These are phyloP conservation scores for Gracilariopsis chorda DNA, from an alignment of 23 red algal species.

Conservation along the genomic window DNA sequence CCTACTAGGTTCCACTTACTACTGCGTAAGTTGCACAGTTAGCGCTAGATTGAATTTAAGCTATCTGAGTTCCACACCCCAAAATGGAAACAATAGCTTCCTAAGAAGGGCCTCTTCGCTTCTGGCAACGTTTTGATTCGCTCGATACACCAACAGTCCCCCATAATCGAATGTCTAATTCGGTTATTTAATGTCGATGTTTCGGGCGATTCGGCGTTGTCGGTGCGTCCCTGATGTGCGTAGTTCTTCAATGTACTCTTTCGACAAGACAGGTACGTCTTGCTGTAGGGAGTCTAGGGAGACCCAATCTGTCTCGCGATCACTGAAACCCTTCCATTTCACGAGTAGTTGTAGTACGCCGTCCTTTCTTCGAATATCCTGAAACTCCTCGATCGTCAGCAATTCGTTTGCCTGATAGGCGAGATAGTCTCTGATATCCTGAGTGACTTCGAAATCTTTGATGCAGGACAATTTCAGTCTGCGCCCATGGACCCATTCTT, in stretches of 20 bases:
- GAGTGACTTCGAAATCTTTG: neutral
- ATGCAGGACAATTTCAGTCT: neutral
- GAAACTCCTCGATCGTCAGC: neutral
- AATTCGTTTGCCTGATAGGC: neutral
- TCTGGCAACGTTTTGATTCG: too few relatives aligned
- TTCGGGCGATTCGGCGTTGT: too few relatives aligned
- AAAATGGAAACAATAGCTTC: too few relatives aligned
- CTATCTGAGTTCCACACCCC: too few relatives aligned
- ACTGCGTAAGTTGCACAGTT: too few relatives aligned
- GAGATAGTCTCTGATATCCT: neutral
- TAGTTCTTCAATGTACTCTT: neutral
- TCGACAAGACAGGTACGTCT: neutral
- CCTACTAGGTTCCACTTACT: too few relatives aligned
- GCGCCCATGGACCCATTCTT: neutral
- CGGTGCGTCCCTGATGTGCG: too few relatives aligned
- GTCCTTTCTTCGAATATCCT: neutral
- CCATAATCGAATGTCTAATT: too few relatives aligned
- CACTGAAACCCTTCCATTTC: neutral
- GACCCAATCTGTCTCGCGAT: neutral
- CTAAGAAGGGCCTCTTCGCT: too few relatives aligned
- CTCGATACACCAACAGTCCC: too few relatives aligned
- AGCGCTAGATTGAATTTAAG: too few relatives aligned
- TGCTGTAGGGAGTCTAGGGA: neutral
- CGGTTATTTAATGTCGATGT: too few relatives aligned
- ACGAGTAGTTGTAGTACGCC: neutral